phyloP scores from a whole-genome alignment of 1,139 yeast genomes.

The Yamadazyma oceani region DNA sequence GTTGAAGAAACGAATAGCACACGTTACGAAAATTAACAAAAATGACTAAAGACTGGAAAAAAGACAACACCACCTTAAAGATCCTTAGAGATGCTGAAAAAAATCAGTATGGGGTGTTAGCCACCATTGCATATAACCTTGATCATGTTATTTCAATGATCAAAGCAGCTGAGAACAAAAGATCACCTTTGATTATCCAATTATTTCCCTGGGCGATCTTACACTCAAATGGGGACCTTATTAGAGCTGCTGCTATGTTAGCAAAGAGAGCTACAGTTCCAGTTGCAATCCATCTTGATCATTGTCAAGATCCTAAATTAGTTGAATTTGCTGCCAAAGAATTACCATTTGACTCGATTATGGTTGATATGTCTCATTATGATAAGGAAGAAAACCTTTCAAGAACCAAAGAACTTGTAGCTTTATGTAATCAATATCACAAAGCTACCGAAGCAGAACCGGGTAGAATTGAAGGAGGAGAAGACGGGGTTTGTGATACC shows the following conservation, averaged over 20 bases:
- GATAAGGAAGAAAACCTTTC: constrained; percentile 14
- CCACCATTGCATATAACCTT: constrained; percentile 13
- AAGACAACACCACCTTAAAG: constrained; percentile 10
- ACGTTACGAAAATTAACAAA: not conserved
- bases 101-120: constrained; percentile 10
- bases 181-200: constrained; percentile 13
- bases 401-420: constrained; percentile 12
- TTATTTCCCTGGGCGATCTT: constrained; percentile 14
- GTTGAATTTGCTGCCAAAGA: constrained; percentile 13
- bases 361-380: constrained; percentile 14
- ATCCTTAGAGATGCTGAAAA: constrained; percentile 12
- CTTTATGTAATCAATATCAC: constrained; percentile 10
- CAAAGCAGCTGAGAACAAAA: constrained; percentile 14
- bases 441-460: constrained; percentile 16
- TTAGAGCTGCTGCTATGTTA: constrained; percentile 10
- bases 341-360: constrained; percentile 14
- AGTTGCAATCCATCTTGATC: constrained; percentile 13
- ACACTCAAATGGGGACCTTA: constrained; percentile 12
- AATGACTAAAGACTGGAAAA: constrained; percentile 10
- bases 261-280: constrained; percentile 13
- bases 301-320: constrained; percentile 14
- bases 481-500: constrained; percentile 14
- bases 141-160: constrained; percentile 14
- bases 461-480: constrained; percentile 15
- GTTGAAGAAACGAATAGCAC: too few relatives aligned